A percentile compares a stretch with the other conserved stretches of the same genome.
Conservation (phyloP, 352 stramenopile species). For the Globisporangium barbulae region DNA sequence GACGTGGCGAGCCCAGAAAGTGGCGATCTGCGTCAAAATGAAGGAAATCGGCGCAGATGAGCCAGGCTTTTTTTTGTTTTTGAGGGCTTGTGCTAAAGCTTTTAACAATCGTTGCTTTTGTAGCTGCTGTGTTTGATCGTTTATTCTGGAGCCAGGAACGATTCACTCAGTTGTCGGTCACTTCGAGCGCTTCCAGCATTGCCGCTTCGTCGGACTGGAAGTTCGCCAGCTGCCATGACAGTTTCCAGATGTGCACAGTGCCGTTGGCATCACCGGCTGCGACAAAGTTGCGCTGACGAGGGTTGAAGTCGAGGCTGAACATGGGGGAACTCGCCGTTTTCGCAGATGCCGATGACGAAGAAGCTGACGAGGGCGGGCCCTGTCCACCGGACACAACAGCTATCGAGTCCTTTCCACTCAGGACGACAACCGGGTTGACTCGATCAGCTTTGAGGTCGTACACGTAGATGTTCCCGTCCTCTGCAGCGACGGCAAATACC, state of each 20-base stretch:
- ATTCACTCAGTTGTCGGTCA: background rate
- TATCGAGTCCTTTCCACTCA: conserved; percentile 34
- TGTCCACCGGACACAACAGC: background rate
- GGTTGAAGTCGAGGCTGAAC: conserved; percentile 78
- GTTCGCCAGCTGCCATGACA: conserved; percentile 79
- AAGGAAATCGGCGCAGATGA: conserved; percentile 5
- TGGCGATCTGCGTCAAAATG: background rate
- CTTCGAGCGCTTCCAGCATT: conserved; percentile 47
- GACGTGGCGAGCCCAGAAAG: background rate
- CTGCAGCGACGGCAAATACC: conserved; percentile 65
- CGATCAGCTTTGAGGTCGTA: conserved; percentile 70
- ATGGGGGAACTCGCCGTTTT: conserved; percentile 24
- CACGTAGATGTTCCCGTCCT: conserved; percentile 73
- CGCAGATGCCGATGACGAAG: conserved; percentile 1
- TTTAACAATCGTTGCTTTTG: background rate
- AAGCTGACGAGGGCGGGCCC: conserved; percentile 1
- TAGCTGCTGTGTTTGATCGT: background rate
- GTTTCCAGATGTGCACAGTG: conserved; percentile 78
- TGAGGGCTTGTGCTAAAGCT: background rate
- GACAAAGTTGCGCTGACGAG: conserved; percentile 81
- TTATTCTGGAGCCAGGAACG: background rate
- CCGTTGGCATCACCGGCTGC: conserved; percentile 61
- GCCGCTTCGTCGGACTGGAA: conserved; percentile 64
- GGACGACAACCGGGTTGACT: conserved; percentile 35
- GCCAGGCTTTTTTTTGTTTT: conserved; percentile 6